Evolutionary conservation across 306 rosid genomes (phyloP).

Genomic region (Citrullus colocynthis): DNA sequence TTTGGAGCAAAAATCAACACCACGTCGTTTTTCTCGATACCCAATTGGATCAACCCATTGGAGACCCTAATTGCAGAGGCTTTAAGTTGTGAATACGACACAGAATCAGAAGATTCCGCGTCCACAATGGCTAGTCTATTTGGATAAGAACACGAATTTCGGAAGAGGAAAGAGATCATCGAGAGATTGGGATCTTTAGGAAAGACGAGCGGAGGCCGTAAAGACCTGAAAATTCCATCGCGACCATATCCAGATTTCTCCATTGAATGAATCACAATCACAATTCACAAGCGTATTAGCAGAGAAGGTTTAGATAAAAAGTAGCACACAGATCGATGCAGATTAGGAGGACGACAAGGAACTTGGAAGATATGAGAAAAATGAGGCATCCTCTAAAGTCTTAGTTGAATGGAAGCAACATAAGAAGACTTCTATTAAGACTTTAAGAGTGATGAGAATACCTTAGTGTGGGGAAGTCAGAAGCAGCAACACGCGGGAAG

Average conservation of each 20-base stretch:
- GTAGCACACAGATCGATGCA: background rate
- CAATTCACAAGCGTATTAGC: background rate
- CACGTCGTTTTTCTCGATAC: constrained; percentile 58
- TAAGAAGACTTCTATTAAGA: background rate
- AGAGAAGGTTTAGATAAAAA: background rate
- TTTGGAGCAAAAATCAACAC: constrained; percentile 73
- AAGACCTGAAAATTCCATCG: constrained; percentile 64
- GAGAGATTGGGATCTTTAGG: constrained; percentile 43
- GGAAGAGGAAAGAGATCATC: constrained; percentile 50
- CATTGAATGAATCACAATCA: constrained; percentile 22
- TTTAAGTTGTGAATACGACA: constrained; percentile 43
- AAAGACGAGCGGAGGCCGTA: constrained; percentile 35
- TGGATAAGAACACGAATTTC: constrained; percentile 25
- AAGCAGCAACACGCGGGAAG: background rate
- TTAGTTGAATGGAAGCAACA: background rate
- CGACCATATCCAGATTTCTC: constrained; percentile 76
- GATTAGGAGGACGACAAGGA: background rate
- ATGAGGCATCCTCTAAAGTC: background rate
- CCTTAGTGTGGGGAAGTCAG: too few species aligned
- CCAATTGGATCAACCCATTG: constrained; percentile 35
- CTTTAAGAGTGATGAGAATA: background rate
- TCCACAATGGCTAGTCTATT: constrained; percentile 56
- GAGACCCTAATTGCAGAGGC: constrained; percentile 32
- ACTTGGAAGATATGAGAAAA: background rate
- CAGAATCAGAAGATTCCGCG: constrained; percentile 29